These are phyloP conservation scores for Moniliella sp. DNA, from an alignment of 1,284 basidiomycete genomes.

Conservation along the genomic window DNA sequence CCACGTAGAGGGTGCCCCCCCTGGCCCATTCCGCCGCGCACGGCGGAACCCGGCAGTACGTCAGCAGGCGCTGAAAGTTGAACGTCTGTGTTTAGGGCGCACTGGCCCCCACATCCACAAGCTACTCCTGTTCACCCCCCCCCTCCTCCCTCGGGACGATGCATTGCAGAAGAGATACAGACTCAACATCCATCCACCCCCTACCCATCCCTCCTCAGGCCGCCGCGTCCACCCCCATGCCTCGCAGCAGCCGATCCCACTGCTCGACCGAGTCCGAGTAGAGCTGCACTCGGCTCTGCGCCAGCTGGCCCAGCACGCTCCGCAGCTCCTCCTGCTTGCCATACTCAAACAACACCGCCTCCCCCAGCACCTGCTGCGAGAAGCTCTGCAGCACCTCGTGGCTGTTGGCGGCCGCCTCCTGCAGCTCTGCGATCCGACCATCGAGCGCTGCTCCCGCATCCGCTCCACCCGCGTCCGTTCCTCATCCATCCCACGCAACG, in stretches of 20 bases:
- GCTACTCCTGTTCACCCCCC: too few species aligned
- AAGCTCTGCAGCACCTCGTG: conserved; percentile 89
- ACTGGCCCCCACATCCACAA: too few species aligned
- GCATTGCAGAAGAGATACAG: too few species aligned
- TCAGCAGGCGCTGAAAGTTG: too few species aligned
- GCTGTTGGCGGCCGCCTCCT: conserved; percentile 81
- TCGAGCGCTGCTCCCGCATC: conserved; percentile 81
- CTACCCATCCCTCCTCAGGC: too few species aligned
- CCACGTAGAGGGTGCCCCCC: too few species aligned
- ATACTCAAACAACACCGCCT: conserved; percentile 69
- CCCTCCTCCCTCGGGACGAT: too few species aligned
- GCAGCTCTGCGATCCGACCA: conserved; percentile 70
- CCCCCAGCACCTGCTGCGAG: conserved; percentile 71
- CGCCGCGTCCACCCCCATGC: too few species aligned
- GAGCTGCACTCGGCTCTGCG: conserved; percentile 82
- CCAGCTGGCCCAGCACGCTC: conserved; percentile 64
- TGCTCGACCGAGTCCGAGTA: conserved; percentile 43
- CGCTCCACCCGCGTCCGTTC: conserved; percentile 71
- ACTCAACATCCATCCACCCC: too few species aligned
- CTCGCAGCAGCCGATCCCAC: conserved; percentile 5
- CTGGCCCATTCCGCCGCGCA: too few species aligned
- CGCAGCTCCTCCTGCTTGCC: conserved; percentile 87
- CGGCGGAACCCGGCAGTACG: too few species aligned
- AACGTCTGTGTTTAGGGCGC: too few species aligned
- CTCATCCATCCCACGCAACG: conserved; percentile 71